Conservation (phyloP, 495 filamentous ascomycete species). For the Penicillium waksmanii region DNA sequence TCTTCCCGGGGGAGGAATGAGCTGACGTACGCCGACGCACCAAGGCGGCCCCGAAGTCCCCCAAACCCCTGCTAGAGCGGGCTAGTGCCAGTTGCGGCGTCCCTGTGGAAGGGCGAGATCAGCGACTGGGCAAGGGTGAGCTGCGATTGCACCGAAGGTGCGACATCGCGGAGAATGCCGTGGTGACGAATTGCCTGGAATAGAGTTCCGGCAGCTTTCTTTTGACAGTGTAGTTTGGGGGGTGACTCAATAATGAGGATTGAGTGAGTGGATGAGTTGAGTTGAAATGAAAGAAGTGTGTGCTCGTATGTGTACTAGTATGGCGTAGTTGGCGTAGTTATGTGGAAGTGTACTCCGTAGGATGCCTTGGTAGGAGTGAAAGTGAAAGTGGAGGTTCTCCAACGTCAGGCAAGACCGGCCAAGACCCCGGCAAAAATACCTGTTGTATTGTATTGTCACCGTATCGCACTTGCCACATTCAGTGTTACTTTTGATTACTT, state of each 20-base stretch:
- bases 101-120: constrained; percentile 23
- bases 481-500: no score
- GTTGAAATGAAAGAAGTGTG: no score
- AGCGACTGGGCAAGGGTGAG: constrained; percentile 11
- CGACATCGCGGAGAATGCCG: constrained; percentile 18
- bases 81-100: constrained; percentile 18
- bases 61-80: constrained; percentile 17
- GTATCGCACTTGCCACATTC: constrained; percentile 4
- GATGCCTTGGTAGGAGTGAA: no score
- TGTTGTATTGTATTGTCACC: constrained; percentile 15
- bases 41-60: constrained; percentile 8
- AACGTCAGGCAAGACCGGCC: neutral
- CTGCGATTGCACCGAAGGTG: constrained; percentile 8
- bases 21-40: constrained; percentile 30
- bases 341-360: neutral
- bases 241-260: neutral
- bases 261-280: no score
- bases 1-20: constrained; percentile 17
- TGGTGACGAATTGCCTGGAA: constrained; percentile 28
- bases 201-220: constrained; percentile 15
- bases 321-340: neutral
- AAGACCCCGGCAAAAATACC: neutral
- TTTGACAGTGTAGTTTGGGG: neutral
- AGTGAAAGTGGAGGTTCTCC: neutral
- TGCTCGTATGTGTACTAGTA: no score